These are phyloP conservation scores for Leccinum solheimii DNA, from an alignment of 1,284 basidiomycete genomes.

Conservation along the genomic window DNA sequence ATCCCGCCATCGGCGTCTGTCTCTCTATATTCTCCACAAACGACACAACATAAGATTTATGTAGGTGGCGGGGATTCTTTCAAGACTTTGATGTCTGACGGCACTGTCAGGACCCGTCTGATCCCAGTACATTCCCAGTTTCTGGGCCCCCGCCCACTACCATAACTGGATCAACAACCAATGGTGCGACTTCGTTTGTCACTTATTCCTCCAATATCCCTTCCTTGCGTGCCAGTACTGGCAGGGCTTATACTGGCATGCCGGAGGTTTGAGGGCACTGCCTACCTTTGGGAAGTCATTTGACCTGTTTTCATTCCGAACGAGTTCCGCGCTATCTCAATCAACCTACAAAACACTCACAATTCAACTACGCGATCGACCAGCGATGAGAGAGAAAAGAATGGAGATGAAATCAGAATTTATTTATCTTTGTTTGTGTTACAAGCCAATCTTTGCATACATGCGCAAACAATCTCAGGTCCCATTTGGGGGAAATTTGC, in stretches of 20 bases:
- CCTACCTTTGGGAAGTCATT: not conserved
- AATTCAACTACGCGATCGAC: no score
- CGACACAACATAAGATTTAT: slow-evolving; percentile 32
- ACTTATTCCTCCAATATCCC: slow-evolving; percentile 12
- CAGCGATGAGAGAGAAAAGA: not conserved
- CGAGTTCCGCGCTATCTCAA: not conserved
- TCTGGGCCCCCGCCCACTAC: slow-evolving; percentile 21
- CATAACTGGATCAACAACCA: slow-evolving; percentile 8
- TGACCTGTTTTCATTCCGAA: not conserved
- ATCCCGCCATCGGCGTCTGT: slow-evolving; percentile 15
- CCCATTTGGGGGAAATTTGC: no score
- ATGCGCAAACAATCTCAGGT: slow-evolving; percentile 18
- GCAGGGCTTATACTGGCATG: slow-evolving; percentile 25
- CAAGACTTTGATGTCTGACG: slow-evolving; percentile 4
- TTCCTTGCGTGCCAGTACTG: slow-evolving; percentile 8
- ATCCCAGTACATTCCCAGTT: slow-evolving; percentile 35
- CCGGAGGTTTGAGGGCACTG: slow-evolving; percentile 27
- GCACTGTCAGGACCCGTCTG: slow-evolving; percentile 32
- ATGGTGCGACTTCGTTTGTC: not conserved
- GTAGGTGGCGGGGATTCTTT: slow-evolving; percentile 19
- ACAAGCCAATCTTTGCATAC: not conserved
- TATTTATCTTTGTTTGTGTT: slow-evolving; percentile 25
- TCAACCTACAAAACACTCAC: not conserved
- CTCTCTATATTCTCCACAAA: no score
- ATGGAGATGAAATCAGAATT: slow-evolving; percentile 3